phyloP scores from a whole-genome alignment of 1,139 yeast genomes.

The Kluyveromyces sp. region DNA sequence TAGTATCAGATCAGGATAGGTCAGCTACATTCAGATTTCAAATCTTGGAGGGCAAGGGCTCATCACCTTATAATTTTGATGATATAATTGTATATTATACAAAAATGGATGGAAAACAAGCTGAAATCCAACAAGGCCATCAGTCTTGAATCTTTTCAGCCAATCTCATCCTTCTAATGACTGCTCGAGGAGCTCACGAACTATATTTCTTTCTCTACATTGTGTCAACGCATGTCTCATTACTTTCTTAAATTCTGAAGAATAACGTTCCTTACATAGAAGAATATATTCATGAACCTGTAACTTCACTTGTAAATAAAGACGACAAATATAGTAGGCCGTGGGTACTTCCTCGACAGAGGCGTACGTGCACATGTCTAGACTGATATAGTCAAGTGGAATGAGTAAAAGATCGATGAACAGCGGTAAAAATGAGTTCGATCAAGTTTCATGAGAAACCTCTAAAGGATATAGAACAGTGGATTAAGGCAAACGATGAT shows the following conservation, averaged over 20 bases:
- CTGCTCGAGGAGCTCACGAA: not conserved
- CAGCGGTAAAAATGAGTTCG: not conserved
- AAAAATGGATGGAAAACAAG: not conserved
- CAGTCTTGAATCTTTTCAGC: not conserved
- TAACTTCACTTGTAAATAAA: too few species aligned
- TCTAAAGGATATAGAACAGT: conserved; percentile 2
- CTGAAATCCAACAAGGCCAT: too few species aligned
- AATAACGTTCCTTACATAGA: too few species aligned
- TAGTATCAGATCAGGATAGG: too few species aligned
- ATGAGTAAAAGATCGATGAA: too few species aligned
- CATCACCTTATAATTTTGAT: not conserved
- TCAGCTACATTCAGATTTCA: too few species aligned
- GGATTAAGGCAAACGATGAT: not conserved
- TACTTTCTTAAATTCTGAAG: too few species aligned
- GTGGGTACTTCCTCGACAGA: too few species aligned
- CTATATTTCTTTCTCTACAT: not conserved
- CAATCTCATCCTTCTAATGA: not conserved
- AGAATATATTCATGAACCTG: too few species aligned
- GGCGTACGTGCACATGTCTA: too few species aligned
- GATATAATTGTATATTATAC: not conserved
- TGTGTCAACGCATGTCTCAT: not conserved
- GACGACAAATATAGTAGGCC: too few species aligned
- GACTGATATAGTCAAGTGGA: too few species aligned
- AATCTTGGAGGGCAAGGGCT: not conserved
- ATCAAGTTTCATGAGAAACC: conserved; percentile 3